Conservation (phyloP, 1,284 basidiomycete species). For the Tremellales sp. region DNA sequence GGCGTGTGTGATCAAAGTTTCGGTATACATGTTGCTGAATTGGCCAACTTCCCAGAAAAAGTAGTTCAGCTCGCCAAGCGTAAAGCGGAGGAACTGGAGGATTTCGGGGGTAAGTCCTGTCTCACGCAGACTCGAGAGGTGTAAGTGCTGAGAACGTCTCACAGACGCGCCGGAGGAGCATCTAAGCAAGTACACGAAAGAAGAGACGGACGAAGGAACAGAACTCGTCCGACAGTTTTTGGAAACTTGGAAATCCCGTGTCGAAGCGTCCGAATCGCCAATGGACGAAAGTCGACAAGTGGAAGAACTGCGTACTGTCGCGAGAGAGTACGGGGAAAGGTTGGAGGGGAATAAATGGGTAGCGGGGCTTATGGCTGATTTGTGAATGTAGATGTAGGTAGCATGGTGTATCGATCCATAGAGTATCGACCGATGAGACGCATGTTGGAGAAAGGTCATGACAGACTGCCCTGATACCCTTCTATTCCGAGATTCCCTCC, state of each 20-base stretch:
- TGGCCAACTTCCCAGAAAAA: constrained; percentile 92
- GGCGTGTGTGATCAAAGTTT: constrained; percentile 94
- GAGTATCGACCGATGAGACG: no score
- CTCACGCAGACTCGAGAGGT: background rate
- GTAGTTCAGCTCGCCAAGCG: constrained; percentile 90
- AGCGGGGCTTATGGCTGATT: constrained; percentile 55
- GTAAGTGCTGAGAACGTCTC: background rate
- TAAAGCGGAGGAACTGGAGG: constrained; percentile 95
- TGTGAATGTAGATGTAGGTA: no score
- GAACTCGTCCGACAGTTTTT: constrained; percentile 76
- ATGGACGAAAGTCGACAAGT: constrained; percentile 62
- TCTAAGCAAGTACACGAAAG: constrained; percentile 54
- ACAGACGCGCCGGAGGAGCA: constrained; percentile 33
- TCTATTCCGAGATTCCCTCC: no score
- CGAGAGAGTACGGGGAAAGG: constrained; percentile 62
- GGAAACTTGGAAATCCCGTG: constrained; percentile 61
- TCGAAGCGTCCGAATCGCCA: constrained; percentile 50
- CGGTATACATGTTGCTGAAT: constrained; percentile 94
- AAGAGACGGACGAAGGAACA: constrained; percentile 72
- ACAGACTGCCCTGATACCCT: no score
- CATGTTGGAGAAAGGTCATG: no score
- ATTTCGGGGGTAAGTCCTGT: constrained; percentile 61
- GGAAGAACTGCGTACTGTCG: constrained; percentile 60
- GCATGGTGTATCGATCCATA: no score
- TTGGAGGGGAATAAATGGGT: constrained; percentile 79